phyloP scores from a whole-genome alignment of 768 basidiomycete species.

The Candolleomyces efflorescens region DNA sequence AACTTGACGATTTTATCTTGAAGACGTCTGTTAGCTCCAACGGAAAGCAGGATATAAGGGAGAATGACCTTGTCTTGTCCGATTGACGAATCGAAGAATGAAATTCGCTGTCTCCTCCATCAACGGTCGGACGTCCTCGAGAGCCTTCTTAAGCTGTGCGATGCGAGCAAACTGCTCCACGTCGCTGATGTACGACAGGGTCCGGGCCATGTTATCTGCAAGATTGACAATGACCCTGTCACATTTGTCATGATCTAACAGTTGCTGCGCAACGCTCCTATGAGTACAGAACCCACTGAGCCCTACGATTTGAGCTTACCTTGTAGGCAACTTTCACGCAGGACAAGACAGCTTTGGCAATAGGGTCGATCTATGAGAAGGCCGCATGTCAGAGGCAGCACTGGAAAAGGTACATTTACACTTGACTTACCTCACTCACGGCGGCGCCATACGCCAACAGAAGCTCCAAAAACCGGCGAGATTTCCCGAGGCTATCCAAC shows the following conservation, averaged over 20 bases:
- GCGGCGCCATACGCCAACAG: slow-evolving; percentile 11
- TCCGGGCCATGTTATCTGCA: slow-evolving; percentile 17
- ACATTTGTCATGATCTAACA: slow-evolving; percentile 13
- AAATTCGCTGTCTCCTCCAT: slow-evolving; percentile 21
- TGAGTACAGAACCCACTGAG: neutral
- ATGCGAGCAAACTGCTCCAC: slow-evolving; percentile 19
- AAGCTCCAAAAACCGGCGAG: slow-evolving; percentile 12
- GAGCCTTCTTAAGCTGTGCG: slow-evolving; percentile 15
- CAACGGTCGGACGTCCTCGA: slow-evolving; percentile 18
- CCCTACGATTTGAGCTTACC: slow-evolving; percentile 1
- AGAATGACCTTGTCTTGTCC: slow-evolving; percentile 8
- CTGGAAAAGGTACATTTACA: neutral
- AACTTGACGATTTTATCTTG: slow-evolving; percentile 11
- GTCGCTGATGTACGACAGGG: slow-evolving; percentile 18
- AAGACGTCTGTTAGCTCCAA: neutral
- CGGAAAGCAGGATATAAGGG: neutral
- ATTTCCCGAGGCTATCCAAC: slow-evolving; percentile 14
- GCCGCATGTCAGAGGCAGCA: neutral
- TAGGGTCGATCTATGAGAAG: slow-evolving; percentile 8
- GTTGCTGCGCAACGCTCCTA: slow-evolving; percentile 5
- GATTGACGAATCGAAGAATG: slow-evolving; percentile 12
- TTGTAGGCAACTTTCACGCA: slow-evolving; percentile 17
- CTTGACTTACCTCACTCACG: slow-evolving; percentile 13
- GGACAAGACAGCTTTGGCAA: slow-evolving; percentile 18
- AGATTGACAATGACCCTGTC: slow-evolving; percentile 14